Base-by-base conservation (phyloP, 2,329 filamentous ascomycete species). In the Daldinia eschscholtzii region DNA sequence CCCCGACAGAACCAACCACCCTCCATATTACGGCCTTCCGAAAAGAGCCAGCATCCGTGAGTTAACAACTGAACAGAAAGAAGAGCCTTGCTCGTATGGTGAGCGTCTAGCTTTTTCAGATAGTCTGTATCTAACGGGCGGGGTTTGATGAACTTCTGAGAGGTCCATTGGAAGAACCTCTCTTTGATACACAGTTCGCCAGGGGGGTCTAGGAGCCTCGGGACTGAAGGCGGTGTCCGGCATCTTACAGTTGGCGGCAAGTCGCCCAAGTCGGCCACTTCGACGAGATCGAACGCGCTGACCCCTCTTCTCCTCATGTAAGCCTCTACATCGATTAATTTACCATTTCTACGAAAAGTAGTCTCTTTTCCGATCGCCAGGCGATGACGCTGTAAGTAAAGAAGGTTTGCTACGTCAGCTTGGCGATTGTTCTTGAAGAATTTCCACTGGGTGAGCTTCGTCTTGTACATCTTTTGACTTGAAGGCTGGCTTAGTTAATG, bases 391-490 rank as follows among this genome's bases (percentile, higher is more conserved):
- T 77, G 72, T 28, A 75, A 42, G 33, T 72, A 72, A 37, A 77
- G 68, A 4, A 77, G 63, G 42, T 76, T 76, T 46, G 75, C 76
- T 20, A 77, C 75, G 48, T 77, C 76, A 52, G 68, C 64, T 48
- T 73, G 73, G 46, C 76, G 75, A 61, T 77, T 77, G 62, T 77
- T 77, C 71, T 77, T 77, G 68, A 77, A 77, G 66, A 77, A 74
- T 50, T 76, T 76, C 76, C 76, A 77, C 44, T 76, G 74, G 44
- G 72, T 76, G 53, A 77, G 72, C 58, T 77, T 77, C 57, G 75
- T 77, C 72, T 77, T 77, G 65, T 77, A 77, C 75, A 77, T 77
- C 67, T 77, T 77, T 37, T 68, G 72, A 18, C 76, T 77, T 59
- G 9, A 55, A 53, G 13, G 63, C 57, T 50, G 42, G 46, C 55